Evolutionary conservation across 1,139 yeast genomes (phyloP), one percentile per base, ranked within the genome.

Genomic region (Zygosaccharomyces pseudobailii): DNA sequence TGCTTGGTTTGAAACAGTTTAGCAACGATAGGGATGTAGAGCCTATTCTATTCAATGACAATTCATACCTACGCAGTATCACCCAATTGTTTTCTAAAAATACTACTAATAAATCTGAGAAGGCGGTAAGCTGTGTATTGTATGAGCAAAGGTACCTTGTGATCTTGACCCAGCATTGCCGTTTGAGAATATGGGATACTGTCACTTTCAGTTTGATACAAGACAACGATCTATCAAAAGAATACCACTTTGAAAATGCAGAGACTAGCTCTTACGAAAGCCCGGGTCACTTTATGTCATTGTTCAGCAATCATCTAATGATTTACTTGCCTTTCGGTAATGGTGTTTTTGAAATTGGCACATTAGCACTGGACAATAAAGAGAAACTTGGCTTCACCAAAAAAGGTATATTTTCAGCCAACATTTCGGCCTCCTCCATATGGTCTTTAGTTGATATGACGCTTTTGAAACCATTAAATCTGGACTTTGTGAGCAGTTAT

Each of bases 181-280:
- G 65, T 9, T 56, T 84, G 37, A 78, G 78, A 55, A 57, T 83
- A 24, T 84, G 89, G 88, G 74, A 77, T 48, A 55, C 81, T 21
- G 46, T 43, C 3, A 57, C 71, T 2, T 78, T 74, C 51, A 54
- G 58, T 17, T 45, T 70, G 5, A 34, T 72, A 2, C 56, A 61
- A 34, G 73, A 71, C 48, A 55, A 62, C 37, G 63, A 64, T 38
- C 50, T 74, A n/a, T 53, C 60, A 5, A 32, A 36, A n/a, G 49
- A 52, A 10, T 58, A 58, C 6, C 52, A 62, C 13, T 49, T 56
- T 20, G 43, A 53, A 4, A 38, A 46, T 13, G 45, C 37, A 17
- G 46, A 43, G 22, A 37, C 46, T 5, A 53, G 59, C 23, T 52
- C 55, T 10, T 62, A 55, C 46, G 64, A 56, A 36, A 42, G 53